phyloP scores from a whole-genome alignment of 768 basidiomycete species.

The Leccinum subgranulosum region DNA sequence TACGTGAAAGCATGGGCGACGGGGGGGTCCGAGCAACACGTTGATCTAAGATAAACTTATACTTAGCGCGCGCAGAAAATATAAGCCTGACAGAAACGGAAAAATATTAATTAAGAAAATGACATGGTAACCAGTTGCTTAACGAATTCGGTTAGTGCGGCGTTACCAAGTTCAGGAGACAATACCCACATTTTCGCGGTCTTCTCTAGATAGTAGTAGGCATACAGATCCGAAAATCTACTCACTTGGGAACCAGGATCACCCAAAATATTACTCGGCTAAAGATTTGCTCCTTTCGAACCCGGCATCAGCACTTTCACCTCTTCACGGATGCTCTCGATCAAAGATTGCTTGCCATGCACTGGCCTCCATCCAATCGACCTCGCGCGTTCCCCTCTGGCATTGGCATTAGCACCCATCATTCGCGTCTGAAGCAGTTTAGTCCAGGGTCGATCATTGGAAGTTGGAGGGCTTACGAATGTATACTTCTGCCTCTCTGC shows the following conservation, averaged over 20 bases:
- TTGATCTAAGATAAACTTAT: constrained; percentile 7
- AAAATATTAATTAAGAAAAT: not conserved
- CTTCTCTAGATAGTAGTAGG: not conserved
- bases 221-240: not conserved
- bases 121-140: not conserved
- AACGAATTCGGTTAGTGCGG: constrained; percentile 4
- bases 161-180: constrained; percentile 5
- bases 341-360: constrained; percentile 38
- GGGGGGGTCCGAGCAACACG: not conserved
- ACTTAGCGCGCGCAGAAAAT: not conserved
- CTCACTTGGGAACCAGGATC: not conserved
- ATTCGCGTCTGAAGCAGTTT: constrained; percentile 7
- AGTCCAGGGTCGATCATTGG: not conserved
- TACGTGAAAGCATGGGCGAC: constrained; percentile 4
- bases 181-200: not conserved
- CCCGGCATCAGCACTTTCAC: constrained; percentile 25
- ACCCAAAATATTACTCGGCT: not conserved
- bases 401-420: constrained; percentile 21
- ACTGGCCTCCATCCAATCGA: constrained; percentile 25
- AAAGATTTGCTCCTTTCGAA: not conserved
- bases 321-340: constrained; percentile 41
- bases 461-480: constrained; percentile 11
- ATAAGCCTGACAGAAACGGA: not conserved
- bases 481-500: constrained; percentile 13
- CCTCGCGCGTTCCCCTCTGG: constrained; percentile 17